Percentiles rank a stretch among this genome's conserved stretches.
Evolutionary conservation across 805 yeast species (phyloP).

Genomic region (Hanseniaspora hatyaiensis): DNA sequence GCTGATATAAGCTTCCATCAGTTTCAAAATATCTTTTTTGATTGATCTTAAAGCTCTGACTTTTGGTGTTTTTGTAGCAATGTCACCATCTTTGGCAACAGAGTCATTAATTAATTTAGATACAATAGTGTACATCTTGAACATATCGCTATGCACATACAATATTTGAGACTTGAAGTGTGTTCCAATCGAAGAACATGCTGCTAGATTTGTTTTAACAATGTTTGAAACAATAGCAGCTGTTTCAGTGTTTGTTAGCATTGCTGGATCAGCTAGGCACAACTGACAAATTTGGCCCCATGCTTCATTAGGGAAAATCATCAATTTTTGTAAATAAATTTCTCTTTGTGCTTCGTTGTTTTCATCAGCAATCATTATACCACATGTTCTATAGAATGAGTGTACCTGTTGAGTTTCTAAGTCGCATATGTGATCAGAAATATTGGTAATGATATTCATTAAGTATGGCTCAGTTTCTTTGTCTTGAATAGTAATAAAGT

Average conservation of each 20-base stretch:
- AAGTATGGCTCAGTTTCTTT: slow-evolving; percentile 85
- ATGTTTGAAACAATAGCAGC: slow-evolving; percentile 89
- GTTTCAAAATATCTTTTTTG: slow-evolving; percentile 81
- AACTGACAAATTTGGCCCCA: slow-evolving; percentile 84
- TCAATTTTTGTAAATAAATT: slow-evolving; percentile 59
- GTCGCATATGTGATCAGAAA: slow-evolving; percentile 79
- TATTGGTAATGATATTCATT: slow-evolving; percentile 72
- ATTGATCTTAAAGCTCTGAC: slow-evolving; percentile 92
- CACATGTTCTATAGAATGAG: slow-evolving; percentile 95
- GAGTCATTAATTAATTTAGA: slow-evolving; percentile 71
- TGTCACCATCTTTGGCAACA: slow-evolving; percentile 67
- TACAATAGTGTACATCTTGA: slow-evolving; percentile 78
- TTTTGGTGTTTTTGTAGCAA: slow-evolving; percentile 89
- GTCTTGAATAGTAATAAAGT: slow-evolving; percentile 77
- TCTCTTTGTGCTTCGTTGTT: slow-evolving; percentile 57
- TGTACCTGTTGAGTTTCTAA: slow-evolving; percentile 95
- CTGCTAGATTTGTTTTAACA: slow-evolving; percentile 89
- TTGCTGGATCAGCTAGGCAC: slow-evolving; percentile 70
- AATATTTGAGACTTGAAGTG: slow-evolving; percentile 83
- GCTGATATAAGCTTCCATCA: slow-evolving; percentile 77
- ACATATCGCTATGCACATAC: slow-evolving; percentile 75
- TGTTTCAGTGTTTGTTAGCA: slow-evolving; percentile 66
- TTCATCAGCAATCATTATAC: slow-evolving; percentile 83
- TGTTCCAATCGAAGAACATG: slow-evolving; percentile 88
- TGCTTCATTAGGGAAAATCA: slow-evolving; percentile 87